Percentiles rank a stretch among this genome's conserved stretches.
Evolutionary conservation across 225 moss, liverwort and hornwort species (phyloP).

Genomic region (Polytrichum commune): DNA sequence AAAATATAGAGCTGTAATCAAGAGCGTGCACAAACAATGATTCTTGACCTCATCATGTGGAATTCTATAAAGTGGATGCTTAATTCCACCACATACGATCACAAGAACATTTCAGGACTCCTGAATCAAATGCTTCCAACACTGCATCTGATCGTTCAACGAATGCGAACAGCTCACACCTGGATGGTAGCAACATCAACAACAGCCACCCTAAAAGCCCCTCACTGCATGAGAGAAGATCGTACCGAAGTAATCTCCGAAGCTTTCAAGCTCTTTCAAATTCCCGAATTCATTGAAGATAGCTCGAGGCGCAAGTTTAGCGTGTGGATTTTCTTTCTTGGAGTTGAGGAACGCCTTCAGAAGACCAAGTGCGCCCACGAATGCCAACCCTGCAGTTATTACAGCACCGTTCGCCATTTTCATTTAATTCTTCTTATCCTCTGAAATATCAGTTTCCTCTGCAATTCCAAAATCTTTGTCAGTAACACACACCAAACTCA

Average conservation of each 20-base stretch:
- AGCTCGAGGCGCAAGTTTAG: conserved; percentile 23
- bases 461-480: too few species aligned
- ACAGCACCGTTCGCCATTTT: conserved; percentile 7
- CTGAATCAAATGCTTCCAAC: too few species aligned
- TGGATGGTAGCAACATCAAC: too few species aligned
- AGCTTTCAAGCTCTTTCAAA: conserved; percentile 35
- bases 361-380: conserved; percentile 17
- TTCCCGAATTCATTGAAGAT: conserved; percentile 22
- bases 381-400: conserved; percentile 14
- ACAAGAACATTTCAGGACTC: too few species aligned
- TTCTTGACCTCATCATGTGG: too few species aligned
- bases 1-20: too few species aligned
- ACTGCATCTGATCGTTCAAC: too few species aligned
- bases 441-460: too few species aligned
- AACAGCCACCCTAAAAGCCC: background rate
- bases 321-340: conserved; percentile 22
- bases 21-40: background rate
- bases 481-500: too few species aligned
- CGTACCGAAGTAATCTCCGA: conserved; percentile 58
- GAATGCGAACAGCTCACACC: too few species aligned
- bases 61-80: too few species aligned
- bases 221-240: background rate
- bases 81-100: too few species aligned
- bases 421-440: background rate
- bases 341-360: conserved; percentile 13